A percentile compares a stretch with the other conserved stretches of the same genome.
phyloP scores from a whole-genome alignment of 2,329 filamentous ascomycete species.

The Phaeoacremonium minimum region DNA sequence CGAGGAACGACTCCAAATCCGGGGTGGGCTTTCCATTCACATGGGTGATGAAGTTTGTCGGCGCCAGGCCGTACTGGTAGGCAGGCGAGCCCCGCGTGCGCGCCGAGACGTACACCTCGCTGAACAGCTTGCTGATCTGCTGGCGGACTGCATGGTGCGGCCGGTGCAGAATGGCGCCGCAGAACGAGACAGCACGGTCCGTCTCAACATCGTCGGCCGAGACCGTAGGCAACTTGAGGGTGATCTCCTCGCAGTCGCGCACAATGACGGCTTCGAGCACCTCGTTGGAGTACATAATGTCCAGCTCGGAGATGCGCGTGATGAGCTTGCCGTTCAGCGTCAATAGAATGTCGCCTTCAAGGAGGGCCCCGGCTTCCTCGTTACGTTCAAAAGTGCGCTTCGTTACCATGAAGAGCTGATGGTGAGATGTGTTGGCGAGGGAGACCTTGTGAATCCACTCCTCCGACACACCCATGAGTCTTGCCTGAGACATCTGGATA shows the following conservation, averaged over 20 bases:
- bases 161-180: constrained; percentile 86
- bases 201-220: constrained; percentile 90
- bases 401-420: constrained; percentile 97
- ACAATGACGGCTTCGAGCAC: constrained; percentile 80
- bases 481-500: constrained; percentile 93
- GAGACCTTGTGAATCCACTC: constrained; percentile 86
- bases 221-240: constrained; percentile 76
- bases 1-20: constrained; percentile 75
- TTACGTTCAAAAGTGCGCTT: constrained; percentile 65
- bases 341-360: constrained; percentile 89
- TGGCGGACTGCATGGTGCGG: constrained; percentile 96
- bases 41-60: constrained; percentile 95
- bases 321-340: constrained; percentile 89
- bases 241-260: constrained; percentile 75
- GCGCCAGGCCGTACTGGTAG: constrained; percentile 87
- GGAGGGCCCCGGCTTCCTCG: constrained; percentile 51
- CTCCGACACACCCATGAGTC: constrained; percentile 94
- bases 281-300: constrained; percentile 93
- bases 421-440: constrained; percentile 80
- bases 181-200: constrained; percentile 87
- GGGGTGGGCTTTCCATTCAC: constrained; percentile 87
- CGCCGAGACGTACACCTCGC: constrained; percentile 92
- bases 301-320: constrained; percentile 87
- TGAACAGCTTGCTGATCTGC: constrained; percentile 94
- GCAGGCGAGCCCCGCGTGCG: constrained; percentile 77